Percentiles rank a stretch among this genome's conserved stretches.
Conservation (phyloP, 1,139 yeast genomes). For the Lodderomyces parapsilosis region DNA sequence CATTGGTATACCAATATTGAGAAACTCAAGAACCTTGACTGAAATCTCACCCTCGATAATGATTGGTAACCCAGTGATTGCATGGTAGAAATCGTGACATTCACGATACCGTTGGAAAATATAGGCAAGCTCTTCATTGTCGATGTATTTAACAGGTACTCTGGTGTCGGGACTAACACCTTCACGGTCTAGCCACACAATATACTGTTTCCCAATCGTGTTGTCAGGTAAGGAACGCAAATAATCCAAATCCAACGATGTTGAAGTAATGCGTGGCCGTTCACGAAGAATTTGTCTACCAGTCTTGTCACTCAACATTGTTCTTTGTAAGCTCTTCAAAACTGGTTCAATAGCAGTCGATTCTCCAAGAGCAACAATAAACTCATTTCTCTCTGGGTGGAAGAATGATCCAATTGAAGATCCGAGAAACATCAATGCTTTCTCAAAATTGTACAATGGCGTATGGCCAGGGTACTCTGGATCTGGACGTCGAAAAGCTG, state of each 20-base stretch:
- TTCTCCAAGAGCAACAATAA: slow-evolving; percentile 93
- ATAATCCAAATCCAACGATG: slow-evolving; percentile 61
- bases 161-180: slow-evolving; percentile 94
- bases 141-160: slow-evolving; percentile 81
- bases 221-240: slow-evolving; percentile 63
- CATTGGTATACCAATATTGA: slow-evolving; percentile 94
- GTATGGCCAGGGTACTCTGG: slow-evolving; percentile 78
- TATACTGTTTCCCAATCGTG: slow-evolving; percentile 76
- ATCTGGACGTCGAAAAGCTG: slow-evolving; percentile 36
- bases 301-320: slow-evolving; percentile 71
- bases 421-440: slow-evolving; percentile 61
- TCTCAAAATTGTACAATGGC: slow-evolving; percentile 67
- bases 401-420: slow-evolving; percentile 81
- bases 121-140: slow-evolving; percentile 87
- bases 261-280: slow-evolving; percentile 78
- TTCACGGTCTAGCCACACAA: slow-evolving; percentile 80
- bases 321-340: slow-evolving; percentile 57
- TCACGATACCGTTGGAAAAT: slow-evolving; percentile 91
- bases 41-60: slow-evolving; percentile 95
- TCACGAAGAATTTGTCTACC: slow-evolving; percentile 81
- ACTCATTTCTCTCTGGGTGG: slow-evolving; percentile 79
- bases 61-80: slow-evolving; percentile 86
- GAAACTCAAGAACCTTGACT: slow-evolving; percentile 87
- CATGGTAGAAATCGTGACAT: slow-evolving; percentile 96
- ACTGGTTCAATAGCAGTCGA: slow-evolving; percentile 78